Conservation (phyloP, 2,329 filamentous ascomycete genomes). For the Cucurbitaria berberidis region DNA sequence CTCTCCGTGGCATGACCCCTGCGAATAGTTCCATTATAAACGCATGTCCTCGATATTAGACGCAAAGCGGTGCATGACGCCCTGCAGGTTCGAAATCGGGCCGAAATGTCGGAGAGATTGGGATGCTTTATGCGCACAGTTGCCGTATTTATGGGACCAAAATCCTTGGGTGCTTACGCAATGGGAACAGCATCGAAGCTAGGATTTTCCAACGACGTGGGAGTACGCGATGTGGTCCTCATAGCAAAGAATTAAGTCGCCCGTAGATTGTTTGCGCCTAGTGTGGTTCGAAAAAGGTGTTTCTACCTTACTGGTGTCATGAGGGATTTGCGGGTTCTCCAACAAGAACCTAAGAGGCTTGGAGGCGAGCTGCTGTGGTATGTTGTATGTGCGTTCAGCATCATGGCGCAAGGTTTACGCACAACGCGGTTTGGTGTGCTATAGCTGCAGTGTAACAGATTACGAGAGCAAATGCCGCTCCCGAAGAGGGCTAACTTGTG, state of each 20-base stretch:
- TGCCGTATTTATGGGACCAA: not conserved
- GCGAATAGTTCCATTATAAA: not conserved
- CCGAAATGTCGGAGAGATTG: constrained; percentile 19
- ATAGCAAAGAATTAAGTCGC: not conserved
- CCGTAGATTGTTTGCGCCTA: not conserved
- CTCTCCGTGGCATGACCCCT: not conserved
- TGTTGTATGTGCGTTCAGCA: not conserved
- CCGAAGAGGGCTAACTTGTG: not conserved
- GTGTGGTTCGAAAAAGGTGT: not conserved
- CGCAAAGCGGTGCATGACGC: constrained; percentile 20
- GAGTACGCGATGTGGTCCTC: not conserved
- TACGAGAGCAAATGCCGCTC: not conserved
- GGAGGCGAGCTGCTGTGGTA: not conserved
- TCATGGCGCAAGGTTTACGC: not conserved
- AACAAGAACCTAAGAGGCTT: not conserved
- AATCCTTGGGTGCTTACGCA: not conserved
- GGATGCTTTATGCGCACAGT: constrained; percentile 18
- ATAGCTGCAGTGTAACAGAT: not conserved
- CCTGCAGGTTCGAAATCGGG: constrained; percentile 12
- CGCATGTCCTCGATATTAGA: not conserved
- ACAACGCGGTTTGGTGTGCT: not conserved
- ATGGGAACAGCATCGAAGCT: not conserved
- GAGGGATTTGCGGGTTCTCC: not conserved
- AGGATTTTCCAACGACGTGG: not conserved
- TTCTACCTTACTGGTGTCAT: not conserved